These are phyloP conservation scores for Ogataea sp. DNA, from an alignment of 805 yeast species.

Conservation along the genomic window DNA sequence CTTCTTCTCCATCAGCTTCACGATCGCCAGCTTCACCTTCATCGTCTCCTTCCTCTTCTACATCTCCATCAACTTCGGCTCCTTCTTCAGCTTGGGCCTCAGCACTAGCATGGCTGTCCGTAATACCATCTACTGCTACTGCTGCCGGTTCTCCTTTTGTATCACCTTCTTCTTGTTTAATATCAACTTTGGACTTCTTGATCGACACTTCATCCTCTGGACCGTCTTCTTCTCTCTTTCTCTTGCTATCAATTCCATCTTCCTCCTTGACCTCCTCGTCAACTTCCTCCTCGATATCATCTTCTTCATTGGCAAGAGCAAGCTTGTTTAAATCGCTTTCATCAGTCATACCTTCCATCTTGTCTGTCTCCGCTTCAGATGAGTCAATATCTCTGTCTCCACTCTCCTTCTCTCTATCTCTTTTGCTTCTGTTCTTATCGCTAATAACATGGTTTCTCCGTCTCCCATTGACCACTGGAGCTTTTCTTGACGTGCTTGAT, in stretches of 20 bases:
- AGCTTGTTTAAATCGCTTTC: slow-evolving; percentile 40
- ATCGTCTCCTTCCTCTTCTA: slow-evolving; percentile 5
- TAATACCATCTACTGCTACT: slow-evolving; percentile 3
- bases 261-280: slow-evolving; percentile 32
- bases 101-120: too few species aligned
- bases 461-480: background rate
- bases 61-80: slow-evolving; percentile 10
- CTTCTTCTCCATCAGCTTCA: slow-evolving; percentile 10
- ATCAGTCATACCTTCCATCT: slow-evolving; percentile 56
- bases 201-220: background rate
- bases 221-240: slow-evolving; percentile 21
- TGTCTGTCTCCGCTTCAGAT: slow-evolving; percentile 90
- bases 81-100: slow-evolving; percentile 4
- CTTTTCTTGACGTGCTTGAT: too few species aligned
- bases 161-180: background rate
- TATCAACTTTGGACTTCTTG: too few species aligned
- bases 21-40: slow-evolving; percentile 5
- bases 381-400: slow-evolving; percentile 53
- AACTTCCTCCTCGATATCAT: slow-evolving; percentile 16
- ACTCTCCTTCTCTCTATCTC: too few species aligned
- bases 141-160: slow-evolving; percentile 1
- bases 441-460: too few species aligned
- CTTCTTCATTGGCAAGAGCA: slow-evolving; percentile 33
- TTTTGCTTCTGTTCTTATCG: too few species aligned
- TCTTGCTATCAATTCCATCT: slow-evolving; percentile 5